Evolutionary conservation across 2,329 filamentous ascomycete species (phyloP).

Genomic region (Fusarium avenaceum): DNA sequence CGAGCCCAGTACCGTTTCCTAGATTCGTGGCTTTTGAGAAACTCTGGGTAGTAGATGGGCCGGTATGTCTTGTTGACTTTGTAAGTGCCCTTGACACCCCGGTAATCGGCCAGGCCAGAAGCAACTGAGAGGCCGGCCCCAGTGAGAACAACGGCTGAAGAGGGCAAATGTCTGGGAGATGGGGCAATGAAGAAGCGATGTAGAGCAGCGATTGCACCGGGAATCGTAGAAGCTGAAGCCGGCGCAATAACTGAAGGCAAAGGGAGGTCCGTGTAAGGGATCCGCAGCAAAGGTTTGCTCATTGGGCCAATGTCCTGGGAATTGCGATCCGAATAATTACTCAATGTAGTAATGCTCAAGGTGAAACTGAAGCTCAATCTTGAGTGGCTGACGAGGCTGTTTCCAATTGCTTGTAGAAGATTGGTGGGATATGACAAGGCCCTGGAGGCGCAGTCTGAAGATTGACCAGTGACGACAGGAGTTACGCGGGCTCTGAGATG

Average conservation of each 20-base stretch:
- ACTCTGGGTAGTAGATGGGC: constrained; percentile 95
- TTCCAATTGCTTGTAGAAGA: constrained; percentile 41
- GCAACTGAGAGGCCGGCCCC: constrained; percentile 95
- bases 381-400: constrained; percentile 23
- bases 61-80: constrained; percentile 90
- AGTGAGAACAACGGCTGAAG: constrained; percentile 68
- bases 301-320: constrained; percentile 55
- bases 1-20: constrained; percentile 96
- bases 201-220: constrained; percentile 83
- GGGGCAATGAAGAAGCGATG: constrained; percentile 79
- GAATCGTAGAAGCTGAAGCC: constrained; percentile 74
- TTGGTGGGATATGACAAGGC: constrained; percentile 19
- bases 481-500: constrained; percentile 2
- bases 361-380: constrained; percentile 1
- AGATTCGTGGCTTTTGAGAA: constrained; percentile 82
- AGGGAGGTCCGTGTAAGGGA: constrained; percentile 89
- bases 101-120: constrained; percentile 92
- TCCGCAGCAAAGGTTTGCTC: constrained; percentile 82
- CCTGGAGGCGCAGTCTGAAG: background rate
- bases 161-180: constrained; percentile 62
- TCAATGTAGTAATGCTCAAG: constrained; percentile 1
- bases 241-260: constrained; percentile 82
- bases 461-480: constrained; percentile 8
- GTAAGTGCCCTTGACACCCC: constrained; percentile 91
- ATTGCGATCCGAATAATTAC: constrained; percentile 1